phyloP scores from a whole-genome alignment of 2,329 filamentous ascomycete genomes.

The Nothophaeocryptopus gaeumannii region DNA sequence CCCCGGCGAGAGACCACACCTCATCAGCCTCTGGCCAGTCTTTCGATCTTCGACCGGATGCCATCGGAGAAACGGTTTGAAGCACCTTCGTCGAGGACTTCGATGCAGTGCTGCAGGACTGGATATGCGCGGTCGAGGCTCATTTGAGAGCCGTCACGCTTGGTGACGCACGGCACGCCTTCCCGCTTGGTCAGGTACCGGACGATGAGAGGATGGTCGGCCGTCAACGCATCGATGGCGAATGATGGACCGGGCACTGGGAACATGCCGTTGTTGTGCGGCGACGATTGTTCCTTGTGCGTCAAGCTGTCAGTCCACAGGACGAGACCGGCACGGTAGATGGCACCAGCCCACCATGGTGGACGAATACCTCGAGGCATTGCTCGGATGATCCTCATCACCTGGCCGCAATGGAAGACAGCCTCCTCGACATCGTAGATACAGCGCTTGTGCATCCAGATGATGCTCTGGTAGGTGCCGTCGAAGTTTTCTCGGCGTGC shows the following conservation, averaged over 20 bases:
- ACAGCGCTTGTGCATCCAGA: conserved; percentile 59
- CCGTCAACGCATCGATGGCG: conserved; percentile 50
- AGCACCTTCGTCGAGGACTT: conserved; percentile 53
- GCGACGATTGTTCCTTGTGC: conserved; percentile 46
- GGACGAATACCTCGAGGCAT: conserved; percentile 62
- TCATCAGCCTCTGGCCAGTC: conserved; percentile 37
- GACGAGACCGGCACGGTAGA: conserved; percentile 65
- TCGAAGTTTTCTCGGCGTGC: conserved; percentile 61
- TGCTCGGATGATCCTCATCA: conserved; percentile 58
- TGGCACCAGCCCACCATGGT: conserved; percentile 67
- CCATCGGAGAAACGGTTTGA: conserved; percentile 55
- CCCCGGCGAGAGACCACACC: too few relatives aligned
- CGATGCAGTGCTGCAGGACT: conserved; percentile 52
- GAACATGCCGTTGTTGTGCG: conserved; percentile 37
- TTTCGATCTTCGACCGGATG: conserved; percentile 53
- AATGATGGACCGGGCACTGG: conserved; percentile 43
- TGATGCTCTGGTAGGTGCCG: conserved; percentile 54
- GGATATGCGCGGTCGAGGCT: conserved; percentile 48
- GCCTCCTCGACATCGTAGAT: conserved; percentile 63
- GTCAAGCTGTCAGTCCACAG: conserved; percentile 62
- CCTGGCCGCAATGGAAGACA: conserved; percentile 66
- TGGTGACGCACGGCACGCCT: conserved; percentile 52
- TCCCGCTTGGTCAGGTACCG: conserved; percentile 54
- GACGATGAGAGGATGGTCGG: conserved; percentile 52
- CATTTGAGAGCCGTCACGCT: conserved; percentile 48